phyloP scores from a whole-genome alignment of 768 basidiomycete genomes.

The Flagelloscypha sp. region DNA sequence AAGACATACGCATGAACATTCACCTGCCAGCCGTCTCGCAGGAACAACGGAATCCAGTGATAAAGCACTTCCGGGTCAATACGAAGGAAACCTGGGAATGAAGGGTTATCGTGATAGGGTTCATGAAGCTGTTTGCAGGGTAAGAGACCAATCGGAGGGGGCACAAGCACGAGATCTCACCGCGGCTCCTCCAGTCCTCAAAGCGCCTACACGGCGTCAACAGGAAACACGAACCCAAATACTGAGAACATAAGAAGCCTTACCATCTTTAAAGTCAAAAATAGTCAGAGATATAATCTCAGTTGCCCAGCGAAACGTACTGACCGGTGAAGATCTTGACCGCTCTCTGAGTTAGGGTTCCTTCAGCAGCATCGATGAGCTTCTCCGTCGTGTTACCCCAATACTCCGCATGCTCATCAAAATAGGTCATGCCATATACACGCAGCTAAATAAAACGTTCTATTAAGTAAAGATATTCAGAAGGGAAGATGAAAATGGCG shows the following conservation, averaged over 20 bases:
- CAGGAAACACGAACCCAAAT: neutral
- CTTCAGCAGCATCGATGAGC: constrained; percentile 49
- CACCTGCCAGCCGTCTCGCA: constrained; percentile 85
- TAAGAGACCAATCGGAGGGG: constrained; percentile 1
- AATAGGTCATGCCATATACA: constrained; percentile 71
- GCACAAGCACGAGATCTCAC: constrained; percentile 28
- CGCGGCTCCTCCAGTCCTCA: constrained; percentile 87
- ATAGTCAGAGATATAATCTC: neutral
- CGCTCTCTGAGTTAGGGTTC: constrained; percentile 61
- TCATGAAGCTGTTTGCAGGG: constrained; percentile 51
- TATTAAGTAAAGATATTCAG: constrained; percentile 8
- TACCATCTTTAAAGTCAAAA: constrained; percentile 34
- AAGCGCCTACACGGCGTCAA: constrained; percentile 47
- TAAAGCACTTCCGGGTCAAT: constrained; percentile 52
- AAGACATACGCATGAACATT: constrained; percentile 28
- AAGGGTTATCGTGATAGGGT: constrained; percentile 74
- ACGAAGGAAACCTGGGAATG: constrained; percentile 72
- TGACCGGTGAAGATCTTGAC: constrained; percentile 73
- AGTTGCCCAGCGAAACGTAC: constrained; percentile 8
- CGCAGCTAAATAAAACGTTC: constrained; percentile 45
- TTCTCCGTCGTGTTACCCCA: constrained; percentile 62
- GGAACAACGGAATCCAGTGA: constrained; percentile 56
- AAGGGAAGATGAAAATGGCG: constrained; percentile 5
- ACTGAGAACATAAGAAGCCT: constrained; percentile 8
- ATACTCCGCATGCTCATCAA: constrained; percentile 57